These are phyloP conservation scores for Funneliformis mosseae DNA, from an alignment of 192 early-diverging fungal species.

Conservation along the genomic window DNA sequence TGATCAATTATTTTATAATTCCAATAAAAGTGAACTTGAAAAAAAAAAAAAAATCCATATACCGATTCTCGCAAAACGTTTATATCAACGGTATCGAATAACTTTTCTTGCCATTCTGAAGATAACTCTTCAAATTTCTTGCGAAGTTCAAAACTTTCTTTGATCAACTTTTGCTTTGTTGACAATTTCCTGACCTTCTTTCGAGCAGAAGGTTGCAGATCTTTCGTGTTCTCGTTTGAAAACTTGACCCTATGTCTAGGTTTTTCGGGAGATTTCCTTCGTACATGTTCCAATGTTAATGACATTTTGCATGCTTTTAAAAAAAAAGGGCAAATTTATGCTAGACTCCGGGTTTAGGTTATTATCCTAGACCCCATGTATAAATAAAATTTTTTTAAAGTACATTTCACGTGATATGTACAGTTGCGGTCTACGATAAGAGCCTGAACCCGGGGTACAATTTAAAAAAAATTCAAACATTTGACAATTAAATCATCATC, in stretches of 20 bases:
- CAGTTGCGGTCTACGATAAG: too few species aligned
- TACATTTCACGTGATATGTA: too few species aligned
- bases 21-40: neutral
- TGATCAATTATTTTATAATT: neutral
- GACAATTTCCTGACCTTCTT: neutral
- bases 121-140: slow-evolving; percentile 44
- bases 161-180: slow-evolving; percentile 19
- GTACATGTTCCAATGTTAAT: neutral
- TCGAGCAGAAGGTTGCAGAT: too few species aligned
- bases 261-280: neutral
- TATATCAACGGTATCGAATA: slow-evolving; percentile 50
- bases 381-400: too few species aligned
- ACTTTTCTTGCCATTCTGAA: slow-evolving; percentile 49
- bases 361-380: too few species aligned
- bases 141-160: slow-evolving; percentile 39
- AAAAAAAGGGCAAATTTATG: too few species aligned
- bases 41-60: slow-evolving; percentile 4
- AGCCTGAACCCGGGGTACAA: too few species aligned
- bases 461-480: too few species aligned
- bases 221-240: neutral
- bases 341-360: too few species aligned
- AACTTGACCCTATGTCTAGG: neutral
- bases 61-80: slow-evolving; percentile 47
- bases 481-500: too few species aligned
- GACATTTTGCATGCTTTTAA: neutral